Percentiles rank a stretch among this genome's conserved stretches.
Evolutionary conservation across 2,329 filamentous ascomycete genomes (phyloP).

Genomic region (Apiospora aurea): DNA sequence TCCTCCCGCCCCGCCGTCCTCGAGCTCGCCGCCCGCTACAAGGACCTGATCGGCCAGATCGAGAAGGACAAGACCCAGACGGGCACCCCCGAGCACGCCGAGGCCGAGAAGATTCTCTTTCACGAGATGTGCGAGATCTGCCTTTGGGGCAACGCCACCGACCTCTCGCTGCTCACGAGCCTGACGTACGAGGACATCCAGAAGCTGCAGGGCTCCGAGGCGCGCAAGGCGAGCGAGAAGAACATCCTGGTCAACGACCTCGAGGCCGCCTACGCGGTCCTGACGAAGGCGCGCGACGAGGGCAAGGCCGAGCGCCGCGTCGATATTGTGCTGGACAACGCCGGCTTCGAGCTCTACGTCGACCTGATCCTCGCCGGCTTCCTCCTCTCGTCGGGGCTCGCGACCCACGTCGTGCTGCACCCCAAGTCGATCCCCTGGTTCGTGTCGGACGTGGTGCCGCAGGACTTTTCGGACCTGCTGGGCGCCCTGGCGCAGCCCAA

Average conservation of each 20-base stretch:
- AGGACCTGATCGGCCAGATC: slow-evolving; percentile 73
- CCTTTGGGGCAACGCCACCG: slow-evolving; percentile 96
- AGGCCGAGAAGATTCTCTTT: slow-evolving; percentile 81
- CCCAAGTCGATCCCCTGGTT: slow-evolving; percentile 98
- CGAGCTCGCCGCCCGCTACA: slow-evolving; percentile 82
- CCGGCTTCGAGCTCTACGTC: slow-evolving; percentile 96
- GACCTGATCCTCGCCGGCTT: slow-evolving; percentile 93
- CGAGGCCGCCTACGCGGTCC: slow-evolving; percentile 70
- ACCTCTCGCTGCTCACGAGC: slow-evolving; percentile 88
- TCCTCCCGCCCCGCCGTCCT: slow-evolving; percentile 87
- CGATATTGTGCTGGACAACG: slow-evolving; percentile 96
- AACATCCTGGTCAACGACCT: slow-evolving; percentile 94
- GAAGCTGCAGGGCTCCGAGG: slow-evolving; percentile 89
- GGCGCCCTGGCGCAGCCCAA: slow-evolving; percentile 80
- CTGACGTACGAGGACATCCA: slow-evolving; percentile 96
- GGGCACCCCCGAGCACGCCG: slow-evolving; percentile 56
- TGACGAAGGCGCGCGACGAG: slow-evolving; percentile 69
- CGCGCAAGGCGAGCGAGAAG: slow-evolving; percentile 84
- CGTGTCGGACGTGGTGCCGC: slow-evolving; percentile 90
- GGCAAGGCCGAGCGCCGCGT: slow-evolving; percentile 76
- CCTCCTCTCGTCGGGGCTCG: slow-evolving; percentile 82
- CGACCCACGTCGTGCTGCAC: slow-evolving; percentile 86
- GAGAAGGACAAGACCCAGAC: slow-evolving; percentile 58
- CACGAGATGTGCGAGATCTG: slow-evolving; percentile 95
- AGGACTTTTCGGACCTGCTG: slow-evolving; percentile 84